Percentiles rank a stretch among this genome's conserved stretches.
Evolutionary conservation across 495 filamentous ascomycete species (phyloP).

Genomic region (Penicillium canescens): DNA sequence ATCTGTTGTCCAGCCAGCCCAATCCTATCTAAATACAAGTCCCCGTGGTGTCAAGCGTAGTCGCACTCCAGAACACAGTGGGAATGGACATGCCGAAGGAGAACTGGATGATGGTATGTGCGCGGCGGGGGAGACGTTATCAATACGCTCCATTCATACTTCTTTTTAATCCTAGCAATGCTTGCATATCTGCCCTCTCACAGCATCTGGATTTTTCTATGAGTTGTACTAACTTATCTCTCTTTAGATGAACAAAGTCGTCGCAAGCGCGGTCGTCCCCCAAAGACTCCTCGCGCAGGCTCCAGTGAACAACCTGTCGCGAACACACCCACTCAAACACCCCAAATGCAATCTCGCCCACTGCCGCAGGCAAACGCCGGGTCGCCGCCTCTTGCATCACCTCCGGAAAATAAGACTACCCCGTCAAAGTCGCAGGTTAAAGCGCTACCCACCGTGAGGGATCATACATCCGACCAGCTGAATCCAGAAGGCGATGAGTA

Average conservation of each 20-base stretch:
- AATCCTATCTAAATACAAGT: slow-evolving; percentile 46
- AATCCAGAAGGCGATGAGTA: slow-evolving; percentile 94
- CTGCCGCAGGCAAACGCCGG: slow-evolving; percentile 57
- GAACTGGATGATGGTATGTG: slow-evolving; percentile 84
- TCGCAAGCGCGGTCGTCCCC: slow-evolving; percentile 84
- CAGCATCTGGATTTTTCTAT: not conserved
- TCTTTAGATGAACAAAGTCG: slow-evolving; percentile 68
- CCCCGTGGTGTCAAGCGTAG: slow-evolving; percentile 89
- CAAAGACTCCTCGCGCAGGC: slow-evolving; percentile 62
- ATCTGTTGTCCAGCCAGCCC: slow-evolving; percentile 41
- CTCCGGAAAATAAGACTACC: slow-evolving; percentile 71
- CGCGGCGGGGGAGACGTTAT: slow-evolving; percentile 19
- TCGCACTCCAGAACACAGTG: slow-evolving; percentile 82
- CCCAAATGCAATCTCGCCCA: slow-evolving; percentile 70
- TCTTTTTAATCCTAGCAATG: not conserved
- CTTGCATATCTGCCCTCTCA: not conserved
- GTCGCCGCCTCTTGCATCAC: slow-evolving; percentile 72
- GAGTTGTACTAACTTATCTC: slow-evolving; percentile 15
- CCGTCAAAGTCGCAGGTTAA: slow-evolving; percentile 91
- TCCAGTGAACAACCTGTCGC: slow-evolving; percentile 50
- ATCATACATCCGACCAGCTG: slow-evolving; percentile 97
- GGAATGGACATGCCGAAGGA: slow-evolving; percentile 58
- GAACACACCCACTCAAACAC: slow-evolving; percentile 66
- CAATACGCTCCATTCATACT: slow-evolving; percentile 1
- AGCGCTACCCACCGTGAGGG: slow-evolving; percentile 90